Base-by-base conservation (phyloP, 2,329 filamentous ascomycete species). In the Scytalidium lignicola region DNA sequence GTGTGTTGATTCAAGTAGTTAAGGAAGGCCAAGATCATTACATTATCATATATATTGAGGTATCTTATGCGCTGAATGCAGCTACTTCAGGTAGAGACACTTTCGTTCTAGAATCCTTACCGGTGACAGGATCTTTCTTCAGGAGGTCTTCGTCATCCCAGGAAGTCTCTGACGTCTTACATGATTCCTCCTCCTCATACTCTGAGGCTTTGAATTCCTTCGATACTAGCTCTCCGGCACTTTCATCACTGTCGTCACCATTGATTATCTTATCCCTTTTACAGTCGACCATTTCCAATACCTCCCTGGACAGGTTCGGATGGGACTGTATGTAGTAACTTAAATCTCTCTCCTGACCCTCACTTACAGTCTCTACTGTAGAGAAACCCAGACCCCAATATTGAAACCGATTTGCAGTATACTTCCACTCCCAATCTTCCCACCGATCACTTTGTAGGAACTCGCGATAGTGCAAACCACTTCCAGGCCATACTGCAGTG, bases 381-480 rank as follows among this genome's bases (percentile, higher is more conserved):
- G 32, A 37, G 32, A 37, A 37, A 37, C 32, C 32, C 15, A 37
- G 32, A 8, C 32, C 32, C 32, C 32, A 37, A 37, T 37, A 37
- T n/a, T 37, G 32, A 49, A 72, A 73, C 7, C 68, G 54, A 50
- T 70, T 71, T 0, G 64, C 63, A 3, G 49, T 50, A 49, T 71
- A 69, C 19, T 50, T 66, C 20, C 75, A 58, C 6, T 75, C 68
- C 59, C 70, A 72, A 54, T 78, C 75, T 29, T 78, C 74, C 37
- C 66, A 61, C 0, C 74, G 63, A 1, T 72, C 58, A 42, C 76
- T 69, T 48, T 65, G 64, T 41, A 78, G 55, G 6, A 69, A 68
- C 55, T 78, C 72, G 42, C 77, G 70, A 52, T 73, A 75, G 58
- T 78, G 74, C n/a, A 78, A 61, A 5, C 71, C 70, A n/a, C 63